phyloP scores from a whole-genome alignment of 495 filamentous ascomycete genomes.

The Antarctomyces pellizariae region DNA sequence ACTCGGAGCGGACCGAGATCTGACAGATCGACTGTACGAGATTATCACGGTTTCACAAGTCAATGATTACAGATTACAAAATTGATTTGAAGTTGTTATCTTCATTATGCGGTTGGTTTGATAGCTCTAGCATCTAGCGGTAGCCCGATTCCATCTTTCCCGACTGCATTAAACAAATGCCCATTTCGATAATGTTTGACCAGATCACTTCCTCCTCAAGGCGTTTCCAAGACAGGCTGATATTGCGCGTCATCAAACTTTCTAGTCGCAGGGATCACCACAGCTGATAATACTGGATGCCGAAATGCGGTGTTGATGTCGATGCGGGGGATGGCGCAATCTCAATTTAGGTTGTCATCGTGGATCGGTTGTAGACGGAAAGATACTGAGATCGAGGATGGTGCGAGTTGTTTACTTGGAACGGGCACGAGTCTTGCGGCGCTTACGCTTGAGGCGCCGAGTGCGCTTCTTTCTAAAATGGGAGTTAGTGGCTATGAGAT shows the following conservation, averaged over 20 bases:
- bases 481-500: too few species aligned
- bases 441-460: constrained; percentile 93
- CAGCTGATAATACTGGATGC: constrained; percentile 8
- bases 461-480: constrained; percentile 99
- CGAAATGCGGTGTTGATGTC: constrained; percentile 13
- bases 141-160: constrained; percentile 5
- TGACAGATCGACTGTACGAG: too few species aligned
- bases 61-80: too few species aligned
- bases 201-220: constrained; percentile 13
- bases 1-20: too few species aligned
- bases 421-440: constrained; percentile 93
- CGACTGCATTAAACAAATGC: constrained; percentile 11
- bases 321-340: constrained; percentile 13
- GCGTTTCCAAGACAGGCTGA: constrained; percentile 11
- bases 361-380: constrained; percentile 13
- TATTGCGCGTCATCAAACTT: constrained; percentile 12
- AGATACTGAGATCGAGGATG: constrained; percentile 36
- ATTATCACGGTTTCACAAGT: too few species aligned
- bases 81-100: too few species aligned
- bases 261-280: constrained; percentile 9
- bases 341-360: constrained; percentile 15
- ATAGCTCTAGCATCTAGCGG: too few species aligned
- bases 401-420: constrained; percentile 51
- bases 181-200: constrained; percentile 15
- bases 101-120: too few species aligned